A percentile compares a stretch with the other conserved stretches of the same genome.
Conservation (phyloP, 768 basidiomycete genomes). For the Rhizopogon vesiculosus region DNA sequence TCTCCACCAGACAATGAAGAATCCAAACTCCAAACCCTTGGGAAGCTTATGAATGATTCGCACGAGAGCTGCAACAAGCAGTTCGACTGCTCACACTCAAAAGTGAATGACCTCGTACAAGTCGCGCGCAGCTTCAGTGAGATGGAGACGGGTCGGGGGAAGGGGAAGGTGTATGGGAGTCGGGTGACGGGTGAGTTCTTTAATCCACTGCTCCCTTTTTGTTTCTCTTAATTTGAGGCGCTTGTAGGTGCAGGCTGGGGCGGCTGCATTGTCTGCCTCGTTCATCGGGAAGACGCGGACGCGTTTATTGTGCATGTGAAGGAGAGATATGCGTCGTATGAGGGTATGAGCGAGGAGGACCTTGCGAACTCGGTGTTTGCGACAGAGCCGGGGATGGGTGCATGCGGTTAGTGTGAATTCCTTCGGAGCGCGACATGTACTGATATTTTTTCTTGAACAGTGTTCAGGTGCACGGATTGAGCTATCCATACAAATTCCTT, state of each 20-base stretch:
- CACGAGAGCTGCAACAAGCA: slow-evolving; percentile 64
- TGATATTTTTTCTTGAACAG: slow-evolving; percentile 7
- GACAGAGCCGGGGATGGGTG: slow-evolving; percentile 78
- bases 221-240: neutral
- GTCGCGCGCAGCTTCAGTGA: slow-evolving; percentile 35
- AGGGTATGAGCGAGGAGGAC: slow-evolving; percentile 49
- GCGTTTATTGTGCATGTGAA: slow-evolving; percentile 60
- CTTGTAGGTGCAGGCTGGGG: slow-evolving; percentile 83
- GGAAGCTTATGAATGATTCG: slow-evolving; percentile 73
- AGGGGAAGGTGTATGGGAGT: slow-evolving; percentile 56
- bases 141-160: slow-evolving; percentile 45
- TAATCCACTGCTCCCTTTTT: neutral
- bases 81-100: slow-evolving; percentile 78
- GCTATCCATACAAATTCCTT: neutral
- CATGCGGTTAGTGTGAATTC: slow-evolving; percentile 57
- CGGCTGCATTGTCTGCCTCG: slow-evolving; percentile 82
- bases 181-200: slow-evolving; percentile 66
- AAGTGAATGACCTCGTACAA: slow-evolving; percentile 64
- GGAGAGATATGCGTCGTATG: slow-evolving; percentile 61
- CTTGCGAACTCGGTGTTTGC: slow-evolving; percentile 73
- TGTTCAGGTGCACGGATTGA: slow-evolving; percentile 25
- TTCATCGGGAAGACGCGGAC: slow-evolving; percentile 57
- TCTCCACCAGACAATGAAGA: slow-evolving; percentile 8
- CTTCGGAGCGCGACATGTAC: neutral
- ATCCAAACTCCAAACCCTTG: slow-evolving; percentile 46